These are phyloP conservation scores for Wallacemonas collosoma DNA, from an alignment of 208 protist genomes.

Conservation along the genomic window DNA sequence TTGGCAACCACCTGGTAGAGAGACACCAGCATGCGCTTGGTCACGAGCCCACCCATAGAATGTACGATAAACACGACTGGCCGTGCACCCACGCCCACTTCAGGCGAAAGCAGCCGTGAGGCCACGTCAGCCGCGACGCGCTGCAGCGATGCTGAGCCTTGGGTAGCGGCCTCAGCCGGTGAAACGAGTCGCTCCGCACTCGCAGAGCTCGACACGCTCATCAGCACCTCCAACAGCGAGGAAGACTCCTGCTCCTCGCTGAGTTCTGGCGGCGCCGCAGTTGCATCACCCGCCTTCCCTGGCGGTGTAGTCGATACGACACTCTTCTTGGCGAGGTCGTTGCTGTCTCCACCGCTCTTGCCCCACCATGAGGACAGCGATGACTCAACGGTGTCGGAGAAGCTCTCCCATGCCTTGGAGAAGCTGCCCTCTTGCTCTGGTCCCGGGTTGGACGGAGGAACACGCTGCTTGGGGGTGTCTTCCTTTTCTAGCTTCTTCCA, in stretches of 20 bases:
- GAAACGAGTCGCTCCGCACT: slow-evolving; percentile 5
- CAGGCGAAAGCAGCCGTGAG: slow-evolving; percentile 35
- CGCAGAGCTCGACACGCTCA: slow-evolving; percentile 13
- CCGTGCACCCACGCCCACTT: slow-evolving; percentile 44
- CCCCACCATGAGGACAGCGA: slow-evolving; percentile 13
- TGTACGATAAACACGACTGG: slow-evolving; percentile 70
- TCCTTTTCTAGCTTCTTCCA: slow-evolving; percentile 25
- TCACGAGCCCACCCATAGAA: slow-evolving; percentile 68
- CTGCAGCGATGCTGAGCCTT: slow-evolving; percentile 33
- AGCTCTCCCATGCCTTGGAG: slow-evolving; percentile 15
- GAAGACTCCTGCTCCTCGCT: slow-evolving; percentile 3
- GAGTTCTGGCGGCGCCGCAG: neutral
- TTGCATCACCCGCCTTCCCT: neutral
- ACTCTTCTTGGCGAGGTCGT: neutral
- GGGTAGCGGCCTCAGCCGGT: neutral
- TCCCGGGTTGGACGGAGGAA: neutral
- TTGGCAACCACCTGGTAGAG: slow-evolving; percentile 28
- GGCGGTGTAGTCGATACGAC: neutral
- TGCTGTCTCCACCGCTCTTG: neutral
- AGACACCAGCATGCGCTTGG: slow-evolving; percentile 63
- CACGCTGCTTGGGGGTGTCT: slow-evolving; percentile 15
- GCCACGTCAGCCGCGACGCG: slow-evolving; percentile 50
- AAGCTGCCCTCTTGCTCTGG: slow-evolving; percentile 7
- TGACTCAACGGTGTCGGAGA: slow-evolving; percentile 14
- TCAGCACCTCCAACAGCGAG: slow-evolving; percentile 11